Percentiles rank a stretch among this genome's conserved stretches.
These are phyloP conservation scores for Tephrocybe sp. DNA, from an alignment of 768 basidiomycete genomes.

Conservation along the genomic window DNA sequence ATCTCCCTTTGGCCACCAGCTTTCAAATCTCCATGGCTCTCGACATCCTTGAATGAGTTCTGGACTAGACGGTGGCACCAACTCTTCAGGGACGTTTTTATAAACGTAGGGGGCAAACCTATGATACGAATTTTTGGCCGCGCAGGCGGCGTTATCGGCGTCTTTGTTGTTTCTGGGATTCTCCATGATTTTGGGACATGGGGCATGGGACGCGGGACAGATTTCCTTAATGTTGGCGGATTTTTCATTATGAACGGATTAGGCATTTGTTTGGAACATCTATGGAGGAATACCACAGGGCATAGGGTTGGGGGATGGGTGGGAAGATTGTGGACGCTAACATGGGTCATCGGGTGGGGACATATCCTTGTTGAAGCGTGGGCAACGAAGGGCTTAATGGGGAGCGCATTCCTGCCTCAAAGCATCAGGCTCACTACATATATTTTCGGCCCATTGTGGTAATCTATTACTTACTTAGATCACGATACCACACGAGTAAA, in stretches of 20 bases:
- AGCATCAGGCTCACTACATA: conserved; percentile 29
- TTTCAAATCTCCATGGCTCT: conserved; percentile 53
- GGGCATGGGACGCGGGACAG: conserved; percentile 53
- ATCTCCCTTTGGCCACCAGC: conserved; percentile 61
- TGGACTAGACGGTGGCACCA: conserved; percentile 74
- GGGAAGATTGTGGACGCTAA: conserved; percentile 51
- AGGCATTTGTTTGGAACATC: conserved; percentile 46
- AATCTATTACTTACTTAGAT: not conserved
- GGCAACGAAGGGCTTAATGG: conserved; percentile 39
- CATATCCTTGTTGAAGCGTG: conserved; percentile 49
- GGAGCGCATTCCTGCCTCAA: conserved; percentile 35
- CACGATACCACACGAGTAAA: not conserved
- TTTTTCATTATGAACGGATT: conserved; percentile 60
- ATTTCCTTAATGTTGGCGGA: conserved; percentile 38
- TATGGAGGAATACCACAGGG: conserved; percentile 44
- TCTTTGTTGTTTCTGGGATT: conserved; percentile 57
- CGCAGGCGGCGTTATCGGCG: conserved; percentile 48
- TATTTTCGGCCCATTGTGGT: conserved; percentile 20
- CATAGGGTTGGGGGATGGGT: conserved; percentile 40
- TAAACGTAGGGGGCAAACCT: conserved; percentile 47
- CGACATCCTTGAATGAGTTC: conserved; percentile 58
- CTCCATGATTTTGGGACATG: conserved; percentile 58
- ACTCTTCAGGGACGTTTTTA: conserved; percentile 55
- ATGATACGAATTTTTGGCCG: conserved; percentile 42
- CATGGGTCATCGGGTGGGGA: conserved; percentile 48